Conservation (phyloP, 768 basidiomycete species). For the Mycena latifolia region DNA sequence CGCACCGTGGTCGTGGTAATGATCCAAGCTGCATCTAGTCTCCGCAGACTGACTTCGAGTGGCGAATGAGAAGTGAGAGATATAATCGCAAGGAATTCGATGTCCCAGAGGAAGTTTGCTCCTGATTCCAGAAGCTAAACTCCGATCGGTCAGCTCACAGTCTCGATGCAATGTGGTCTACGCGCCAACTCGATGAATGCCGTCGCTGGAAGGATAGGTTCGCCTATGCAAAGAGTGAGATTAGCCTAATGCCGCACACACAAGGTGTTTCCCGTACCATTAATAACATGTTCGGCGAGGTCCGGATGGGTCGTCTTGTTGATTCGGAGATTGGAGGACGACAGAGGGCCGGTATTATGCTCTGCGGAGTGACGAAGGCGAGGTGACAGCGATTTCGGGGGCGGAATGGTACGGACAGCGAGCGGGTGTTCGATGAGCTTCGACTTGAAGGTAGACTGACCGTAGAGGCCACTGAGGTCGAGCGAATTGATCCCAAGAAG, state of each 20-base stretch:
- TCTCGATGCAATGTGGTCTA: too few species aligned
- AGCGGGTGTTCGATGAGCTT: constrained; percentile 25
- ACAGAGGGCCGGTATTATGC: background rate
- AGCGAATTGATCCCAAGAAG: constrained; percentile 28
- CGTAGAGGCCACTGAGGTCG: constrained; percentile 29
- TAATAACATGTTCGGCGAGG: constrained; percentile 10
- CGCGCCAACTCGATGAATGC: constrained; percentile 14
- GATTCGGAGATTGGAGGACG: background rate
- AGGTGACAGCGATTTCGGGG: background rate
- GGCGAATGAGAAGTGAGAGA: background rate
- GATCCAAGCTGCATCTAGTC: background rate
- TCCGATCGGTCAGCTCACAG: background rate
- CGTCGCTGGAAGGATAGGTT: constrained; percentile 8
- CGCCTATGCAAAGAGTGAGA: background rate
- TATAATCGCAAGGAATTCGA: constrained; percentile 14
- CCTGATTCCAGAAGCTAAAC: constrained; percentile 10
- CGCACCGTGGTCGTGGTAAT: background rate
- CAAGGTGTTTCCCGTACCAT: constrained; percentile 3
- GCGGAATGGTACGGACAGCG: constrained; percentile 3
- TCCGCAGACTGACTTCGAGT: background rate
- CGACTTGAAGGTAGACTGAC: constrained; percentile 19
- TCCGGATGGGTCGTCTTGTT: constrained; percentile 4
- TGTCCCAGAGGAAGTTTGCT: constrained; percentile 14
- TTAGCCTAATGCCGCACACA: background rate
- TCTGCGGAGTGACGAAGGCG: background rate